A percentile compares a stretch with the other conserved stretches of the same genome.
These are phyloP conservation scores for Apiospora hydei DNA, from an alignment of 2,329 filamentous ascomycete species.

Conservation along the genomic window DNA sequence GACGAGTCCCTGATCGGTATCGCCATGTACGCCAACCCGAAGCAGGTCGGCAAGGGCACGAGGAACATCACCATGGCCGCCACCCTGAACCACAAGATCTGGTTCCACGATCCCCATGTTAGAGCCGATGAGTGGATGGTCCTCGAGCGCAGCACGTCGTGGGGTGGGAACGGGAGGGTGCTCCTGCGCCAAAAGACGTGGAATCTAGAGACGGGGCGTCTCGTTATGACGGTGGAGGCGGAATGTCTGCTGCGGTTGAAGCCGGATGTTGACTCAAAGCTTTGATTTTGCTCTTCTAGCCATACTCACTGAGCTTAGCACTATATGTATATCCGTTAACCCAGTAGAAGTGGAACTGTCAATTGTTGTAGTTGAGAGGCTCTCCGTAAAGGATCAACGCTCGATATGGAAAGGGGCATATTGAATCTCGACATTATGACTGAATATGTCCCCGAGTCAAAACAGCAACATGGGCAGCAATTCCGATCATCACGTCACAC, in stretches of 20 bases:
- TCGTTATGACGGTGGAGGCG: slow-evolving; percentile 26
- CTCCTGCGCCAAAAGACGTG: slow-evolving; percentile 29
- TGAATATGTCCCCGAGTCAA: too few species aligned
- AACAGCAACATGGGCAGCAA: too few species aligned
- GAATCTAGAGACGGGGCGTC: slow-evolving; percentile 23
- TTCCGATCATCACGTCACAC: too few species aligned
- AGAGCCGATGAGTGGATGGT: slow-evolving; percentile 30
- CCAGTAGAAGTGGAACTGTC: too few species aligned
- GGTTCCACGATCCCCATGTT: slow-evolving; percentile 28
- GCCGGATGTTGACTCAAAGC: background rate
- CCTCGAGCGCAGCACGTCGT: slow-evolving; percentile 28
- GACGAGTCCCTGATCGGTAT: slow-evolving; percentile 24
- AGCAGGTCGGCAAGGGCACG: background rate
- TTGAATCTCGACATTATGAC: too few species aligned
- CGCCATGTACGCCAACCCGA: slow-evolving; percentile 21
- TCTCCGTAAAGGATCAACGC: too few species aligned
- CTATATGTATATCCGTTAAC: too few species aligned
- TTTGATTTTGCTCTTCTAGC: background rate
- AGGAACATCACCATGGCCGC: slow-evolving; percentile 20
- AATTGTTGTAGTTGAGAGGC: too few species aligned
- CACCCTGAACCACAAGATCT: slow-evolving; percentile 27
- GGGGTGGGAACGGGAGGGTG: slow-evolving; percentile 30
- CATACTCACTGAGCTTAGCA: too few species aligned
- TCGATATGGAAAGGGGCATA: too few species aligned
- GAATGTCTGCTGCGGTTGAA: slow-evolving; percentile 27